Evolutionary conservation across 176 grass and related monocot species (phyloP).

Genomic region (Eragrostis curvula): DNA sequence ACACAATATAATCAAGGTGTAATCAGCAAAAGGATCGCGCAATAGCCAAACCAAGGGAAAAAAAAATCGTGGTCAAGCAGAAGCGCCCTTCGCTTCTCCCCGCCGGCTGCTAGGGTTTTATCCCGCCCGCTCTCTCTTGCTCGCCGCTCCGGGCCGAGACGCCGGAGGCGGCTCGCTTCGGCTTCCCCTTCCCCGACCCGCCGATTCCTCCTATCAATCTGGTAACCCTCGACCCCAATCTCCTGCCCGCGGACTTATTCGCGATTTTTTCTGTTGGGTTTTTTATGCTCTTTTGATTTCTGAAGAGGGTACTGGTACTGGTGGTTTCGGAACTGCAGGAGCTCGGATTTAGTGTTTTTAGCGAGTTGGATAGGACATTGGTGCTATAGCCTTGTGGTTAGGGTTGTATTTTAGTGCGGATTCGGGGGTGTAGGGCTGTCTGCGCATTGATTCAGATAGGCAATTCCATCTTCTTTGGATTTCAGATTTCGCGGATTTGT

Average conservation of each 20-base stretch:
- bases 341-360: not conserved
- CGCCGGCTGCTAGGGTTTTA: slow-evolving; percentile 31
- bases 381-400: no score
- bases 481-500: not conserved
- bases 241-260: not conserved
- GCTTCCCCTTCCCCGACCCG: not conserved
- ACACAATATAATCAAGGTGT: not conserved
- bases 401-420: not conserved
- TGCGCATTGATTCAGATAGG: not conserved
- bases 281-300: not conserved
- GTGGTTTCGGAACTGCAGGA: not conserved
- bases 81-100: not conserved
- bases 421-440: not conserved
- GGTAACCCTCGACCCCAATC: not conserved
- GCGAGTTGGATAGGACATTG: not conserved
- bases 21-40: not conserved
- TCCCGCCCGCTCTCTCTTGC: not conserved
- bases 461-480: not conserved
- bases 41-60: not conserved
- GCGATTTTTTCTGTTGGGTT: not conserved
- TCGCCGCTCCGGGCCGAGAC: not conserved
- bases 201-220: not conserved
- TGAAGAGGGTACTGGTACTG: not conserved
- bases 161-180: not conserved
- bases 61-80: not conserved